Base-by-base conservation (phyloP, 1,284 basidiomycete genomes). In the Ustilago bromivora region DNA sequence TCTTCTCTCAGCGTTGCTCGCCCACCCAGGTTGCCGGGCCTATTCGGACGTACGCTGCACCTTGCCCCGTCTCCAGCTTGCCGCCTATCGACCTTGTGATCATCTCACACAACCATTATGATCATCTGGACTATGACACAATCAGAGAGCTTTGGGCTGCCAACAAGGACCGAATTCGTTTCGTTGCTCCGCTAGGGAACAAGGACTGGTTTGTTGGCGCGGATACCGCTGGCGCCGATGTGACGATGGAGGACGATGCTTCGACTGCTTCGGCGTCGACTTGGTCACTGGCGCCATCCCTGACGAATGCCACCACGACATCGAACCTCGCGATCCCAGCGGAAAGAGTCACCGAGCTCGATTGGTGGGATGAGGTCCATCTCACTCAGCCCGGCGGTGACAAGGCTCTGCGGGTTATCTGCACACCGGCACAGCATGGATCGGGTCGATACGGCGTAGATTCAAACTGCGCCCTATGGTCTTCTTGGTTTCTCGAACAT, bases 91-190 rank as follows among this genome's bases (percentile, higher is more conserved):
- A 85, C 58, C 28, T 81, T 0, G 83, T 84, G 53, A 49, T 82
- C 53, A 85, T 85, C 68, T 84, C 82, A 4, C 84, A 85, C 71
- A 82, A 82, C 32, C 84, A 85, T 65, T 85, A 84, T 62, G 84
- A 85, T 41, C 84, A 85, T 61, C 69, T 85, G 23, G 84, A 85
- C 61, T 72, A 69, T 36, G 61, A 76, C 19, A 82, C 82, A 8
- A 79, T 85, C 47, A 55, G 52, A 4, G 65, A 75, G 38, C 65
- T 85, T 6, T 84, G 83, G 83, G 43, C 63, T 17, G 57, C 47
- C 11, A 80, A 81, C 54, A 52, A 41, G 12, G 68, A 68, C 9
- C 57, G 69, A 8, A 34, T 84, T 10, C 74, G 78, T 35, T 85
- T 85, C 56, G 46, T 84, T 36, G 82, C 81, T 5, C 84, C 84